A percentile compares a stretch with the other conserved stretches of the same genome.
These are phyloP conservation scores for Gomphus bonarii DNA, from an alignment of 1,284 basidiomycete genomes.

Conservation along the genomic window DNA sequence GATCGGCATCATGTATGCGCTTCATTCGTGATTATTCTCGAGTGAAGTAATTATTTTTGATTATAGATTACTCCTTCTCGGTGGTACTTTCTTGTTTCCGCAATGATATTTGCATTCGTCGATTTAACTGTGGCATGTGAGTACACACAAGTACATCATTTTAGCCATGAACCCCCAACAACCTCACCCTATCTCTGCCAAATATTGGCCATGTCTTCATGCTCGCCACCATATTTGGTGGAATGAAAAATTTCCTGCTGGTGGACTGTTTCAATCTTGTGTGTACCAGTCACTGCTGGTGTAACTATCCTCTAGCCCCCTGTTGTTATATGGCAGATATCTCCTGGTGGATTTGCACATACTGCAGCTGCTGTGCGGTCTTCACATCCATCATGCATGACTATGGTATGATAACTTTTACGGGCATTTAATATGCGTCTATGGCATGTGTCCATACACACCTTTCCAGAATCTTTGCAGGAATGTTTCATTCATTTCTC, in stretches of 20 bases:
- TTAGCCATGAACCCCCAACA: not conserved
- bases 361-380: constrained; percentile 3
- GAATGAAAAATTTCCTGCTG: constrained; percentile 4
- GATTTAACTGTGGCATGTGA: constrained; percentile 4
- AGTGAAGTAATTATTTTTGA: not conserved
- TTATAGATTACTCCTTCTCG: constrained; percentile 3
- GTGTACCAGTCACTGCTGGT: not conserved
- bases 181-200: not conserved
- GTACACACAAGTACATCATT: not conserved
- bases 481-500: constrained; percentile 1
- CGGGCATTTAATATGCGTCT: not conserved
- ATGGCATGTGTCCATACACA: not conserved
- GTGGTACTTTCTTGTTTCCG: not conserved
- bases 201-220: constrained; percentile 4
- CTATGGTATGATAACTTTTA: constrained; percentile 3
- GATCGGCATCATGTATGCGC: constrained; percentile 3
- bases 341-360: constrained; percentile 6
- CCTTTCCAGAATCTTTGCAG: not conserved
- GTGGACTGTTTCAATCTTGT: not conserved
- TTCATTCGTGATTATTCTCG: not conserved
- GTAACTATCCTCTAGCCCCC: not conserved
- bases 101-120: constrained; percentile 3
- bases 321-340: constrained; percentile 6
- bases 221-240: constrained; percentile 3
- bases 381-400: constrained; percentile 1